phyloP scores from a whole-genome alignment of 148 eudicot species.

The Silene uniflora region DNA sequence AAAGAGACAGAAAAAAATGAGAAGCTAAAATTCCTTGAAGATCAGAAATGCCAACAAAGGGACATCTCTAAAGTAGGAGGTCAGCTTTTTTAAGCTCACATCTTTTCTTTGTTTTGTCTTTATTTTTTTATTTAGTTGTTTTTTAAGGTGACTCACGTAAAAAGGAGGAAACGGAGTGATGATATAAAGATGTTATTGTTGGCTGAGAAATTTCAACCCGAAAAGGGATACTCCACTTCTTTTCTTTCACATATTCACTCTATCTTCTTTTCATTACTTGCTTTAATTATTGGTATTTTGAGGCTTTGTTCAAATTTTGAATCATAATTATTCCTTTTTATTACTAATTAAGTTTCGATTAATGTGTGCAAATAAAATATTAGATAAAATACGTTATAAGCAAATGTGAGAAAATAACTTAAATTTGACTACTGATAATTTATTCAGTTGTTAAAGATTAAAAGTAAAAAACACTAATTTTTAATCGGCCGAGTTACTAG shows the following conservation, averaged over 20 bases:
- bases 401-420: too few species aligned
- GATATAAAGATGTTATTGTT: conserved; percentile 1
- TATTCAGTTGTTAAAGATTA: too few species aligned
- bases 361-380: too few species aligned
- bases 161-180: conserved; percentile 2
- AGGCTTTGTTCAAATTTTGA: background rate
- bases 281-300: background rate
- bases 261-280: background rate
- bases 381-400: too few species aligned
- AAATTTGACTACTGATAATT: too few species aligned
- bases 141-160: conserved; percentile 13
- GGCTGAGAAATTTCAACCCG: conserved; percentile 29
- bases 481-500: too few species aligned
- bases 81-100: conserved; percentile 24
- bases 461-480: too few species aligned
- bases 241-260: background rate
- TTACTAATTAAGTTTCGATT: too few species aligned
- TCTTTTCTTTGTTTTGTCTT: background rate
- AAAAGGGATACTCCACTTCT: conserved; percentile 34
- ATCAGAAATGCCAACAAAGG: conserved; percentile 24
- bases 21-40: conserved; percentile 20
- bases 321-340: background rate
- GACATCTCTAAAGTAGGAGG: conserved; percentile 27
- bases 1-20: conserved; percentile 12
- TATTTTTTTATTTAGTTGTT: background rate